phyloP scores from a whole-genome alignment of 768 basidiomycete species.

The Suillus fuscotomentosus region DNA sequence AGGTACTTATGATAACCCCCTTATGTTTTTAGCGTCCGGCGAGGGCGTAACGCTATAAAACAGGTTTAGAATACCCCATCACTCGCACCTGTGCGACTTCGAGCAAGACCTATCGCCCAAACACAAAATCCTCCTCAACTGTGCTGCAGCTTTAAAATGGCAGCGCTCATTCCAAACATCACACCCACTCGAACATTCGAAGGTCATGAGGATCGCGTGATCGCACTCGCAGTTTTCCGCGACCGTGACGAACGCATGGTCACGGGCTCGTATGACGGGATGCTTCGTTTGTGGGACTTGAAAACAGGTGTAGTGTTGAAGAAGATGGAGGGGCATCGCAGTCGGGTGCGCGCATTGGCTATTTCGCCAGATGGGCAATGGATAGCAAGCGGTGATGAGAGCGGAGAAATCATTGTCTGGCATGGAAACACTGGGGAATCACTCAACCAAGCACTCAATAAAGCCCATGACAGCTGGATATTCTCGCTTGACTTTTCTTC shows the following conservation, averaged over 20 bases:
- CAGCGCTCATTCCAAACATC: not conserved
- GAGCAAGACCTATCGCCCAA: not conserved
- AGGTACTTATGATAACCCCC: not conserved
- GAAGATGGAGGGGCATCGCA: not conserved
- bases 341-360: not conserved
- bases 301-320: not conserved
- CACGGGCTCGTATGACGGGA: not conserved
- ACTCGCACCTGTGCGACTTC: not conserved
- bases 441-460: not conserved
- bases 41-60: not conserved
- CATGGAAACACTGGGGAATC: not conserved
- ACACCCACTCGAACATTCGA: not conserved
- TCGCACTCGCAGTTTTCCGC: not conserved
- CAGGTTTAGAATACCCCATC: not conserved
- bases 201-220: not conserved
- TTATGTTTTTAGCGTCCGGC: not conserved
- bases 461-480: not conserved
- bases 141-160: not conserved
- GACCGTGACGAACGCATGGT: not conserved
- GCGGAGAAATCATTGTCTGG: not conserved
- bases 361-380: not conserved
- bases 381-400: not conserved
- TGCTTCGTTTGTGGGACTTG: not conserved
- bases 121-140: not conserved
- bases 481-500: not conserved